A percentile compares a stretch with the other conserved stretches of the same genome.
phyloP scores from a whole-genome alignment of 164 flowering plant species.

The Aristolochia contorta region DNA sequence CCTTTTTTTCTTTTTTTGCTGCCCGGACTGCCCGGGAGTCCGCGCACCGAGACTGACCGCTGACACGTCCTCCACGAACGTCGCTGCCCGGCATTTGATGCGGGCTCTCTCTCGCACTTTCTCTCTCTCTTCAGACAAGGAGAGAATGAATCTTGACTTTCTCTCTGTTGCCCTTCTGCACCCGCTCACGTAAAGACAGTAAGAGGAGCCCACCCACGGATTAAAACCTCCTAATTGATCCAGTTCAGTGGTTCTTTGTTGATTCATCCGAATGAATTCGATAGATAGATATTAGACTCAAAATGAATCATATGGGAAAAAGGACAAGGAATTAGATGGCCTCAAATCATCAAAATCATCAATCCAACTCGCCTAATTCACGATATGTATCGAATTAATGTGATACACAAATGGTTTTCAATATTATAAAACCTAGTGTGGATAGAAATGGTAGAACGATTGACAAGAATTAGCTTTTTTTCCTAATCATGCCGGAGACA shows the following conservation, averaged over 20 bases:
- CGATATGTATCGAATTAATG: not conserved
- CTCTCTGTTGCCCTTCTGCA: not conserved
- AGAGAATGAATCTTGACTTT: not conserved
- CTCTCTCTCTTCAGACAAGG: not conserved
- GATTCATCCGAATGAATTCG: too few relatives aligned
- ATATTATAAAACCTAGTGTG: too few relatives aligned
- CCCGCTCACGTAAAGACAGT: not conserved
- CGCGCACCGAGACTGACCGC: slow-evolving; percentile 4
- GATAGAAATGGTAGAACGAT: too few relatives aligned
- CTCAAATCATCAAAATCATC: too few relatives aligned
- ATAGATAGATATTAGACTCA: too few relatives aligned
- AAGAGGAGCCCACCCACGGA: not conserved
- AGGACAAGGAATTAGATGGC: too few relatives aligned
- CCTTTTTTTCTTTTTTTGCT: not conserved
- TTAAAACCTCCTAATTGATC: not conserved
- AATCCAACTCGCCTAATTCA: not conserved
- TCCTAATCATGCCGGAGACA: too few relatives aligned
- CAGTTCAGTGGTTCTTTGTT: not conserved
- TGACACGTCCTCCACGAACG: slow-evolving; percentile 15
- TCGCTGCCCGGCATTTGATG: slow-evolving; percentile 17
- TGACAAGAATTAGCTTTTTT: too few relatives aligned
- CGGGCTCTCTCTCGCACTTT: slow-evolving; percentile 1
- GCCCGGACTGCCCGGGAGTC: not conserved
- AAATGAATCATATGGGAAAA: too few relatives aligned
- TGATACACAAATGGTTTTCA: not conserved